Evolutionary conservation across 768 basidiomycete genomes (phyloP), one percentile per base, ranked within the genome.

Genomic region (Hericium rajendrae): DNA sequence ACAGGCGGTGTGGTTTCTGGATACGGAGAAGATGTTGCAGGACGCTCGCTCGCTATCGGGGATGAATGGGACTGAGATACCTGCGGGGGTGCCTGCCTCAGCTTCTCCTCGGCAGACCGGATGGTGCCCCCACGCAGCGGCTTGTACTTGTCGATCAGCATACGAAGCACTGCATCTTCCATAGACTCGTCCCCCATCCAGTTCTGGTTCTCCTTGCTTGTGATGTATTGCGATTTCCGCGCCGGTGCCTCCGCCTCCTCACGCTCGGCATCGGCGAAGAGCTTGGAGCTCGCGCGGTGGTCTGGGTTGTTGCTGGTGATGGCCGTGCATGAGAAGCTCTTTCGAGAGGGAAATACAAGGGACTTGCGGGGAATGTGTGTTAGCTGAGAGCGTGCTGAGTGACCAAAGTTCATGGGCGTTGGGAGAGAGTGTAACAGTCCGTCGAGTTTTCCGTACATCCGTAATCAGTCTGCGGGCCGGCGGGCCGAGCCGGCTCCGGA

Each of bases 121-220:
- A 87, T 77, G 11, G 71, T 67, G 9, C 81, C 83, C 9, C 74
- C 78, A n/a, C 88, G 77, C 38, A 91, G 70, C 1, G 91, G 89
- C 69, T 88, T 91, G 73, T 92, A 85, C 67, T 89, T 87, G 73
- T 93, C 91, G 38, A 91, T 77, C 5, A 93, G 77, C 88, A 94
- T 93, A 20, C 90, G 79, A 16, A 91, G 73, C 0, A 93, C 84
- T 0, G 83, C 78, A 70, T 88, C 84, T 54, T 82, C 73, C 1
- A 81, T 74, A 6, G 77, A 74, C 68, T 92, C 91, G 11, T 92
- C 87, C 0, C 88, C 88, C 1, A 79, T 80, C 91, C 88, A 91
- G 66, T 90, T 85, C 57, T 79, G 74, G 38, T 85, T 72, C 62
- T 79, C 74, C 10, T 70, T 72, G 61, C 78, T 74, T 51, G 74